Conservation (phyloP, 2,329 filamentous ascomycete genomes). For the Colletotrichum siamense region DNA sequence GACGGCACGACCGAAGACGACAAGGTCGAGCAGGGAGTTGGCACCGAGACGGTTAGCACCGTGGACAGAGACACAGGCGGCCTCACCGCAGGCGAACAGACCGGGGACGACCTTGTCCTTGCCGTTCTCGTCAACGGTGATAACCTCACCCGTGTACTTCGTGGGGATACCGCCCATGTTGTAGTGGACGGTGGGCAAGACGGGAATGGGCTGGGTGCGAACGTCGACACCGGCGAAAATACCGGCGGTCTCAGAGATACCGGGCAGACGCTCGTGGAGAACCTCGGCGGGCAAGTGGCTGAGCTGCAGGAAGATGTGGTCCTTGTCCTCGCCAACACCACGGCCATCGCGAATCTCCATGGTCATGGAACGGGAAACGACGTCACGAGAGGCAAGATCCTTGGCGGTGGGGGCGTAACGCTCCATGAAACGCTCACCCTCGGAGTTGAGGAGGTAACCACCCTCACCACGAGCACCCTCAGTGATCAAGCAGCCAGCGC, state of each 20-base stretch:
- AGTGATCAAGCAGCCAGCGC: constrained; percentile 96
- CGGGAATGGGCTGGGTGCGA: constrained; percentile 94
- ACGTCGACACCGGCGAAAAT: constrained; percentile 98
- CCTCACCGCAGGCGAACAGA: constrained; percentile 95
- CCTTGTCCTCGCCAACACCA: constrained; percentile 95
- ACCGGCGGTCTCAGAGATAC: constrained; percentile 97
- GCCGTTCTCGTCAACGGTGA: constrained; percentile 84
- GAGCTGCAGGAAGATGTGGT: constrained; percentile 98
- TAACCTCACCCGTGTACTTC: constrained; percentile 94
- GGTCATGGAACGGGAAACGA: constrained; percentile 97
- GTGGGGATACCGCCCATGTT: constrained; percentile 99
- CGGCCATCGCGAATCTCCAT: constrained; percentile 97
- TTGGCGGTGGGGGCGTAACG: constrained; percentile 97
- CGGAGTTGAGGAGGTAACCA: constrained; percentile 95
- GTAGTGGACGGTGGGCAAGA: constrained; percentile 97
- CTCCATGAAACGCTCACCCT: constrained; percentile 99
- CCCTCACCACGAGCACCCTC: constrained; percentile 98
- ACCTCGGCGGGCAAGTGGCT: constrained; percentile 93
- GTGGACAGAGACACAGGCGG: constrained; percentile 96
- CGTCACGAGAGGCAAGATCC: constrained; percentile 95
- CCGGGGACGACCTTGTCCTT: constrained; percentile 94
- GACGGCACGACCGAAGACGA: constrained; percentile 97
- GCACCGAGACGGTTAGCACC: constrained; percentile 97
- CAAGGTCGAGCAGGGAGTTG: constrained; percentile 96
- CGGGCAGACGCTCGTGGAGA: constrained; percentile 93